These are phyloP conservation scores for Aureobasidium uvarum DNA, from an alignment of 2,329 filamentous ascomycete species.

Conservation along the genomic window DNA sequence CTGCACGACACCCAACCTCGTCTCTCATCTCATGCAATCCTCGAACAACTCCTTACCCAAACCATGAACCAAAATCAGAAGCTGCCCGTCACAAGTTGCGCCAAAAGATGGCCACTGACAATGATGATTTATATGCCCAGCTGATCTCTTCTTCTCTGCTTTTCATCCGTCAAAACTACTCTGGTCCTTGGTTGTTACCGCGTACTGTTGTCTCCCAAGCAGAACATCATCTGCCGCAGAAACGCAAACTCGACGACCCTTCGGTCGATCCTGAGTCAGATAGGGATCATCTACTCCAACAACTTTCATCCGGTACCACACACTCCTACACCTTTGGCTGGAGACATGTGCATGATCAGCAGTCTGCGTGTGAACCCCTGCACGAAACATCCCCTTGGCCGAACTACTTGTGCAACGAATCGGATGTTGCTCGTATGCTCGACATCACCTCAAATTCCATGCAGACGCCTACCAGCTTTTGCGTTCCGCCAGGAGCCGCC, in stretches of 20 bases:
- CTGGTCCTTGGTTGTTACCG: conserved; percentile 40
- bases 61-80: conserved; percentile 56
- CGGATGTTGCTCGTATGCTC: conserved; percentile 11
- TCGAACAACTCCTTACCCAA: conserved; percentile 50
- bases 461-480: conserved; percentile 35
- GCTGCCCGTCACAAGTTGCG: conserved; percentile 46
- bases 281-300: conserved; percentile 10
- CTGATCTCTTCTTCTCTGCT: conserved; percentile 44
- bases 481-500: conserved; percentile 51
- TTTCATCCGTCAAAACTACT: conserved; percentile 35
- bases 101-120: conserved; percentile 34
- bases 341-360: background rate
- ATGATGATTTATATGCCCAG: conserved; percentile 40
- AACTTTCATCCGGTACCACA: conserved; percentile 5
- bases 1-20: conserved; percentile 43
- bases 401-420: conserved; percentile 3
- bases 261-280: background rate
- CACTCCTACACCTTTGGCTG: background rate
- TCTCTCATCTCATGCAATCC: conserved; percentile 49
- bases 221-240: conserved; percentile 26
- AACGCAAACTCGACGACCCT: conserved; percentile 31
- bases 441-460: background rate
- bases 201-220: conserved; percentile 27
- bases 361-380: background rate
- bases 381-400: conserved; percentile 6